A percentile compares a stretch with the other conserved stretches of the same genome.
phyloP scores from a whole-genome alignment of 257 asterid genomes.

The Ajuga chamaepitys region DNA sequence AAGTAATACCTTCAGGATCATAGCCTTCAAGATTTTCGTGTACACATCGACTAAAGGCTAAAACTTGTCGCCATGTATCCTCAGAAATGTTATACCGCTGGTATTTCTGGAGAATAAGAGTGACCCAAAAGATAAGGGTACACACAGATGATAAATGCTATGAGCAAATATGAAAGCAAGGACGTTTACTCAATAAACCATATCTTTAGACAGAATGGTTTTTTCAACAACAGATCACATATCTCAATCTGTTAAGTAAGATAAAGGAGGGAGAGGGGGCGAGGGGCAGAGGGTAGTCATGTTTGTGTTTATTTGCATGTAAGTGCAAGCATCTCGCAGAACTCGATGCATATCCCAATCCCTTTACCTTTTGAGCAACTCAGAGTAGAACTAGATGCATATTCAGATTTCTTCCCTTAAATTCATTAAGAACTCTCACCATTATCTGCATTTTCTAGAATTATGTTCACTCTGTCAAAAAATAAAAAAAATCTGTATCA shows the following conservation, averaged over 20 bases:
- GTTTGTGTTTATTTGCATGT: neutral
- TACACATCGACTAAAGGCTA: slow-evolving; percentile 86
- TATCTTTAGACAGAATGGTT: neutral
- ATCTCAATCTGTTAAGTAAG: too few species aligned
- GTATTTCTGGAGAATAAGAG: slow-evolving; percentile 40
- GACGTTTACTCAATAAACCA: neutral
- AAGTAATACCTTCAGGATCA: slow-evolving; percentile 80
- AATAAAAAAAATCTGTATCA: too few species aligned
- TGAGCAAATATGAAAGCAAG: neutral
- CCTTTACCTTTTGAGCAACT: too few species aligned
- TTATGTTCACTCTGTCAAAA: too few species aligned
- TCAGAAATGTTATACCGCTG: slow-evolving; percentile 92
- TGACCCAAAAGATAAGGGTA: neutral
- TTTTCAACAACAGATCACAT: too few species aligned
- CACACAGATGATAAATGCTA: neutral
- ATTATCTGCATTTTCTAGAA: too few species aligned
- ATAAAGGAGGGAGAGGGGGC: neutral
- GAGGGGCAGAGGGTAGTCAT: neutral
- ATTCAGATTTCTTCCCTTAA: too few species aligned
- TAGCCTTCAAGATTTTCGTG: slow-evolving; percentile 95
- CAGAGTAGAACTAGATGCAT: too few species aligned
- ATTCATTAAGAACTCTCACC: too few species aligned
- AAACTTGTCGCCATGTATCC: slow-evolving; percentile 96
- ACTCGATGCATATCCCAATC: too few species aligned
- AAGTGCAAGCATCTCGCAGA: too few species aligned